phyloP scores from a whole-genome alignment of 352 stramenopile species.

The Pythium pyrilobum region DNA sequence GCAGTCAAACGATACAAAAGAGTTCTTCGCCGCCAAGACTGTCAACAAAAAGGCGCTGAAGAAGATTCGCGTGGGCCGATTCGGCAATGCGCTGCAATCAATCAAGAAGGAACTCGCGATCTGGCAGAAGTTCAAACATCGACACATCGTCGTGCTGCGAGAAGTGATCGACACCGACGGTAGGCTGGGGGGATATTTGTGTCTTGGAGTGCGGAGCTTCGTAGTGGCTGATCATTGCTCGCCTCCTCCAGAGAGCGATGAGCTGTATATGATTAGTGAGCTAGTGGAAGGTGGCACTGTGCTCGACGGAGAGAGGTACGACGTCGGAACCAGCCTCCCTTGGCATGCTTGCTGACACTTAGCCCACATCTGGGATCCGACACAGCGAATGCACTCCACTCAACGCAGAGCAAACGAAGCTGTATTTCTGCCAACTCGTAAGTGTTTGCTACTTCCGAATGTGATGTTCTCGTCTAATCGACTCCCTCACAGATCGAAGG shows the following conservation, averaged over 20 bases:
- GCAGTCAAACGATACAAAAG: constrained; percentile 57
- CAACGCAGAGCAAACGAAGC: constrained; percentile 47
- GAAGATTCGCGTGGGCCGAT: constrained; percentile 55
- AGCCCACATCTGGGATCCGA: neutral
- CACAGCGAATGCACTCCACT: constrained; percentile 63
- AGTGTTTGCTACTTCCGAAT: neutral
- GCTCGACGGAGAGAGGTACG: constrained; percentile 60
- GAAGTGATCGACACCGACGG: constrained; percentile 95
- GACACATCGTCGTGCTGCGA: constrained; percentile 90
- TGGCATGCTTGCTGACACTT: too few species aligned
- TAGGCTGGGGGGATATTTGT: constrained; percentile 19
- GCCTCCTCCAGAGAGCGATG: constrained; percentile 50
- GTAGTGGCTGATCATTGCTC: too few species aligned
- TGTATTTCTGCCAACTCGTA: constrained; percentile 78
- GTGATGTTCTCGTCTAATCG: neutral
- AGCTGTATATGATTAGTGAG: constrained; percentile 84
- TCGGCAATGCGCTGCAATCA: constrained; percentile 68
- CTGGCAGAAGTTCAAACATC: constrained; percentile 96
- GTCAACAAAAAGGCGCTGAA: constrained; percentile 73
- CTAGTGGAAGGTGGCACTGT: constrained; percentile 66
- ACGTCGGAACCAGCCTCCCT: too few species aligned
- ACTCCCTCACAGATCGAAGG: constrained; percentile 53
- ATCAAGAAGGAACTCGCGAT: constrained; percentile 94
- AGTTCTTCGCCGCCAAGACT: constrained; percentile 69
- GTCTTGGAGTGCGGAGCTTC: too few species aligned